Base-by-base conservation (phyloP, 495 filamentous ascomycete genomes). In the Podospora appendiculata region DNA sequence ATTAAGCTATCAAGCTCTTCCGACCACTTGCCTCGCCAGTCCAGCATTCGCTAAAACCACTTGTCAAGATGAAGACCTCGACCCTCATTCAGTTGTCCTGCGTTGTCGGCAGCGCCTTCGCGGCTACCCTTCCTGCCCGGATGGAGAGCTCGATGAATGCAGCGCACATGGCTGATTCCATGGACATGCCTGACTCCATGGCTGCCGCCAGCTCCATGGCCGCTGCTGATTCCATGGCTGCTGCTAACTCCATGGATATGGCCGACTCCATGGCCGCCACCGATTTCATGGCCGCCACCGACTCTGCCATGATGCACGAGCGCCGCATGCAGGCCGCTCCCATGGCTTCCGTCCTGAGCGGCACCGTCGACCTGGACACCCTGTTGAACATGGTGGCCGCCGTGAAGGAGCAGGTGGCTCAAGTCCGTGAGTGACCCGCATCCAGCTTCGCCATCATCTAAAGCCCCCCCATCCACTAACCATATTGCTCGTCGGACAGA, bases 61-160 rank as follows among this genome's bases (percentile, higher is more conserved):
- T 45, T 17, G 51, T 47, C 55, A 55, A 32, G 32, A 60, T 58
- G 60, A 60, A 59, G 55, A 10, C 54, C 39, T 45, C 38, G 6
- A 44, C 47, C 32, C 41, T 60, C 16, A 4, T 53, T n/a, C 49
- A 51, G 41, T 4, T 51, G 7, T 47, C 45, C 38, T 54, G 50
- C 51, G 42, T 60, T 38, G 9, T 56, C 51, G 44, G 53, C 43
- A 48, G 47, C 34, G 57, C 40, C 33, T 17, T 63, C 48, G 58
- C 58, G 3, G 46, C n/a, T 14, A 54, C 54, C 18, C 10, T 49
- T 13, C 25, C 25, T 25, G 25, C 25, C 25, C 25, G 25, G 25
- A 25, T 25, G 25, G 25, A 25, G 25, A 25, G 25, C 25, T 25
- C 25, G 25, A 25, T 25, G 25, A 25, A 25, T 25, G 25, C 25